These are phyloP conservation scores for Raphanus hybrid DNA, from an alignment of 441 rosid species.

Conservation along the genomic window DNA sequence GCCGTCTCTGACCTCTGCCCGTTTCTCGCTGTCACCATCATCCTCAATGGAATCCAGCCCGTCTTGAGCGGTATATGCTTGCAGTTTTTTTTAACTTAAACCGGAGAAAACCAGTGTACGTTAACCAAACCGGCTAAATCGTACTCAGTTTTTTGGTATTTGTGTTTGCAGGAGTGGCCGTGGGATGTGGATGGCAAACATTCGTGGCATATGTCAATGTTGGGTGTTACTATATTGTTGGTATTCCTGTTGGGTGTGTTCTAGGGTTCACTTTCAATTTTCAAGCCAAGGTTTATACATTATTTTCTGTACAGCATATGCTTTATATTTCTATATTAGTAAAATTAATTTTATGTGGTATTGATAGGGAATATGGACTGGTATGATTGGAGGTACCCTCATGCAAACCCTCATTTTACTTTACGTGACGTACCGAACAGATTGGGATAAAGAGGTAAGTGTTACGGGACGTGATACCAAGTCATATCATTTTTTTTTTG, in stretches of 20 bases:
- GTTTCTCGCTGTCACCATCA: constrained; percentile 54
- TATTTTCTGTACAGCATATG: no score
- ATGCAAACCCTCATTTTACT: constrained; percentile 63
- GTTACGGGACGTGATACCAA: background rate
- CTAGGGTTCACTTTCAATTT: constrained; percentile 8
- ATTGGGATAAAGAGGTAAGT: constrained; percentile 70
- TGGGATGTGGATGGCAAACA: constrained; percentile 20
- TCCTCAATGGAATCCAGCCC: constrained; percentile 62
- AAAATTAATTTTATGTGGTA: background rate
- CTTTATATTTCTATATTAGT: background rate
- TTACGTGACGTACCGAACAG: constrained; percentile 54
- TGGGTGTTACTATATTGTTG: constrained; percentile 12
- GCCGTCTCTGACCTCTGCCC: constrained; percentile 69
- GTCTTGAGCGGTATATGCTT: constrained; percentile 49
- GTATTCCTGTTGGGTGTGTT: constrained; percentile 7
- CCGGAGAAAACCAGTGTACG: no score
- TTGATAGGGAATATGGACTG: constrained; percentile 73
- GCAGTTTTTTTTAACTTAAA: background rate
- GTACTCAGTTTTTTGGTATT: background rate
- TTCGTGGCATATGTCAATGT: constrained; percentile 10
- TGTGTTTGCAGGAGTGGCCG: constrained; percentile 8
- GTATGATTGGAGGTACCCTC: constrained; percentile 67
- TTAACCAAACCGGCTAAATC: background rate
- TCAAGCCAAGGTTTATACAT: background rate
- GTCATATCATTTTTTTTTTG: no score